A percentile compares a stretch with the other conserved stretches of the same genome.
These are phyloP conservation scores for Fusarium nodosum DNA, from an alignment of 2,329 filamentous ascomycete genomes.

Conservation along the genomic window DNA sequence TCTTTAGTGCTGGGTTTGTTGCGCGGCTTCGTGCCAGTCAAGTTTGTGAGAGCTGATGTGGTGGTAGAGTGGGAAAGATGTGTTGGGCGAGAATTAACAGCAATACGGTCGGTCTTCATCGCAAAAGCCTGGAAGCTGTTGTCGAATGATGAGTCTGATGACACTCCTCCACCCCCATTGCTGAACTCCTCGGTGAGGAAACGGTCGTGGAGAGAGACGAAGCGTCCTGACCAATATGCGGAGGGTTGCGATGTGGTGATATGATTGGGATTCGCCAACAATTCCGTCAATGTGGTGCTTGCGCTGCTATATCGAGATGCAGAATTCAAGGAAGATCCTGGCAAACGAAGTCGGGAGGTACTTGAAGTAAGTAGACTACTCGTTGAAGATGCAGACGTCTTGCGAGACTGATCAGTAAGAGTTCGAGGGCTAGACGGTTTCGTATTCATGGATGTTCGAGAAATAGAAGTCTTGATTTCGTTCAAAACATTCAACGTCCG, in stretches of 20 bases:
- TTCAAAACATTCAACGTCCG: constrained; percentile 61
- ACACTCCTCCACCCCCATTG: constrained; percentile 14
- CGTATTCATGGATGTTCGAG: constrained; percentile 51
- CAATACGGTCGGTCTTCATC: constrained; percentile 35
- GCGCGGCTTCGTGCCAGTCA: constrained; percentile 37
- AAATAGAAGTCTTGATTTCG: constrained; percentile 61
- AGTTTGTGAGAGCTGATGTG: constrained; percentile 51
- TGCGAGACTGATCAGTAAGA: constrained; percentile 33
- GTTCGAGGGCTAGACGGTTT: constrained; percentile 33
- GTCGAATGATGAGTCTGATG: not conserved
- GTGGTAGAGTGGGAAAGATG: constrained; percentile 53
- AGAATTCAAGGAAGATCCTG: constrained; percentile 39
- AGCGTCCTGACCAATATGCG: constrained; percentile 74
- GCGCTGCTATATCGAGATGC: constrained; percentile 37
- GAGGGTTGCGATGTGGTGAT: constrained; percentile 61
- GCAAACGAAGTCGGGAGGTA: constrained; percentile 41
- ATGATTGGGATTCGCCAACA: constrained; percentile 46
- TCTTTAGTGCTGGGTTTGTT: constrained; percentile 53
- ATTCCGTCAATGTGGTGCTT: constrained; percentile 30
- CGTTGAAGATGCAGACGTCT: constrained; percentile 40
- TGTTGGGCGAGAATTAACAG: constrained; percentile 43
- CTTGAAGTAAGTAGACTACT: constrained; percentile 33
- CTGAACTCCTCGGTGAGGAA: constrained; percentile 50
- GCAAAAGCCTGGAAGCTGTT: constrained; percentile 6
- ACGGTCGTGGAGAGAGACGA: constrained; percentile 68